Evolutionary conservation across 2,329 filamentous ascomycete species (phyloP).

Genomic region (Alternaria ethzedia): DNA sequence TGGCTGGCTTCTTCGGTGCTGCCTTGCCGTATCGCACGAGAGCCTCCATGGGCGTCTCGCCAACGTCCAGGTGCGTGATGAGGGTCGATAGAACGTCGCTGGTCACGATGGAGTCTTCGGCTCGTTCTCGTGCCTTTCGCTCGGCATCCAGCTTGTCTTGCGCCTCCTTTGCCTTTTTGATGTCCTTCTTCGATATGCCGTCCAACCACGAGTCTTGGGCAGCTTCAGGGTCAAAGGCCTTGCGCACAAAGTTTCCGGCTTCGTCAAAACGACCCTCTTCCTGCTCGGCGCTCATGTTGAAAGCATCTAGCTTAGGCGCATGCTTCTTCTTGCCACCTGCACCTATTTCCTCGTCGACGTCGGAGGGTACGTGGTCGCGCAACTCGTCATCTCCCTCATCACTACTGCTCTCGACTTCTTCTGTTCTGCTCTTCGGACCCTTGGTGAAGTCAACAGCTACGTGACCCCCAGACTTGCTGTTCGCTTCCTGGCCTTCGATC

Average conservation of each 20-base stretch:
- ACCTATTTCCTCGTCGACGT: constrained; percentile 86
- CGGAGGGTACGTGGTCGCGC: constrained; percentile 69
- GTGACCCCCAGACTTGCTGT: constrained; percentile 75
- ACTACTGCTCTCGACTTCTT: constrained; percentile 67
- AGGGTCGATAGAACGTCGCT: constrained; percentile 76
- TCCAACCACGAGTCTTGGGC: constrained; percentile 93
- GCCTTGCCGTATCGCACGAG: constrained; percentile 78
- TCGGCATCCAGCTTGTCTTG: constrained; percentile 85
- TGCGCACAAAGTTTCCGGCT: constrained; percentile 87
- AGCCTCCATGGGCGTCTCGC: constrained; percentile 88
- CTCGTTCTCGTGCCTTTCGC: constrained; percentile 70
- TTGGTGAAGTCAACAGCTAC: constrained; percentile 65
- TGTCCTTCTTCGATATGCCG: constrained; percentile 91
- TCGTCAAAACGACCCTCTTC: constrained; percentile 94
- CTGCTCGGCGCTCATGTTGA: constrained; percentile 89
- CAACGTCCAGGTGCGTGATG: constrained; percentile 74
- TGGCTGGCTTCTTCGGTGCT: constrained; percentile 56
- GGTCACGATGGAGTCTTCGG: constrained; percentile 76
- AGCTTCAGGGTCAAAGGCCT: constrained; percentile 86
- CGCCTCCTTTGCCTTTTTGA: constrained; percentile 84
- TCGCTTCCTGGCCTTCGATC: constrained; percentile 80
- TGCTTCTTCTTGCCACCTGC: constrained; percentile 90
- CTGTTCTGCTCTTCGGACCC: constrained; percentile 49
- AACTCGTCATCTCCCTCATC: constrained; percentile 68
- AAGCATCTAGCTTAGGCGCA: constrained; percentile 92